phyloP scores from a whole-genome alignment of 495 filamentous ascomycete species.

The Jackrogersella minutella region DNA sequence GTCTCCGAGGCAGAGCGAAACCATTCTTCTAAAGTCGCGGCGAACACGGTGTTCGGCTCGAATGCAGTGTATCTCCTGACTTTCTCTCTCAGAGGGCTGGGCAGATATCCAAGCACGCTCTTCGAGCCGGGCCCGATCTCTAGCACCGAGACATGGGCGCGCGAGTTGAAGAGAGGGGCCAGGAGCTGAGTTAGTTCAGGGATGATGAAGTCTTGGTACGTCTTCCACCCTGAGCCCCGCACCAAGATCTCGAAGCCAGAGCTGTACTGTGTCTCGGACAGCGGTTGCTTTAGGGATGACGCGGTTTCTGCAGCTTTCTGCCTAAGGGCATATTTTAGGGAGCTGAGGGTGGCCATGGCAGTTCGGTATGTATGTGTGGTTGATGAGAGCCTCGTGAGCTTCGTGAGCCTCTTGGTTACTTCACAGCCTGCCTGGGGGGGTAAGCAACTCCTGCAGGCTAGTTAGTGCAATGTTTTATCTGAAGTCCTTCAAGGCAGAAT shows the following conservation, averaged over 20 bases:
- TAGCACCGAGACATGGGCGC: conserved; percentile 59
- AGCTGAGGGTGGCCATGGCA: conserved; percentile 62
- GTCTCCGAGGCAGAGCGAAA: conserved; percentile 48
- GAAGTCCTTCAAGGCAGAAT: neutral
- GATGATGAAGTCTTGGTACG: conserved; percentile 66
- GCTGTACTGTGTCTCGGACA: conserved; percentile 64
- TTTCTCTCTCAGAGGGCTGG: conserved; percentile 53
- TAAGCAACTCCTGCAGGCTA: neutral
- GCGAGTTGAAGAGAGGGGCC: conserved; percentile 56
- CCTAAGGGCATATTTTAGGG: conserved; percentile 59
- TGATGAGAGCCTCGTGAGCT: neutral
- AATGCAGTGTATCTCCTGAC: conserved; percentile 63
- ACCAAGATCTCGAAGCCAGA: conserved; percentile 61
- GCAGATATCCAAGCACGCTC: conserved; percentile 63
- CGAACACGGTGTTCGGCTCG: conserved; percentile 64
- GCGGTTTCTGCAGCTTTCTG: conserved; percentile 47
- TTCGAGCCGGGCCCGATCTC: conserved; percentile 69
- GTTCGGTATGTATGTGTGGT: neutral
- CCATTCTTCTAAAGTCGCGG: conserved; percentile 58
- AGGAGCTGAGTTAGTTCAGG: conserved; percentile 63
- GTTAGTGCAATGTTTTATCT: neutral
- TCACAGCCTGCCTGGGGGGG: neutral
- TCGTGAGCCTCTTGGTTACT: neutral
- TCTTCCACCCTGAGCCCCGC: conserved; percentile 53
- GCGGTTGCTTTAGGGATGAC: conserved; percentile 47